Base-by-base conservation (phyloP, 495 filamentous ascomycete species). In the Aspergillus bridgeri region DNA sequence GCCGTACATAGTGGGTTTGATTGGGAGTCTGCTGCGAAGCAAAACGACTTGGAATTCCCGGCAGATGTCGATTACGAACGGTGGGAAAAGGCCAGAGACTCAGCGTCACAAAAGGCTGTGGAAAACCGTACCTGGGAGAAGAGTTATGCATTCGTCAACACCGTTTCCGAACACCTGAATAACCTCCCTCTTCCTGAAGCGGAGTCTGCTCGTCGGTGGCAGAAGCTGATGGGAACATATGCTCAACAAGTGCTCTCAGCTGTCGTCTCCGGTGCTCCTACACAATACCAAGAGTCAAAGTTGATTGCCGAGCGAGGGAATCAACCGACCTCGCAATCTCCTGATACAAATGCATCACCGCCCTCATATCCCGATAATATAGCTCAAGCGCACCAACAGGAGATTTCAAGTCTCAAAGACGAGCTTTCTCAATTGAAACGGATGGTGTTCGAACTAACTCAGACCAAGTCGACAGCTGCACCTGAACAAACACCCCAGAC, bases 1-100 rank as follows among this genome's bases (percentile, higher is more conserved):
- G 74, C 75, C 13, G 59, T 78, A 3, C 59, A 67, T 42, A 74
- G 71, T 47, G 76, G 76, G 6, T 74, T 79, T 42, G 60, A 70
- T 43, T 67, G 66, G 44, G 47, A 23, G 5, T 51, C 63, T 18
- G 65, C 69, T 11, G 25, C 64, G 18, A 42, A 59, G 47, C 72
- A 77, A 43, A 4, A 38, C 20, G 73, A 75, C 43, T 47, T 75
- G 22, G 45, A 52, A 8, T 69, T 64, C 13, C 48, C 64, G 13
- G 55, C 53, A n/a, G 67, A 77, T 27, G 51, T 43, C n/a, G 49
- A 61, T 4, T 57, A 51, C 24, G 22, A 54, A 5, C 69, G 70
- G 45, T 77, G 74, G 74, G 44, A 49, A 18, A 49, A 54, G 4
- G 70, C 68, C n/a, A 69, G 64, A 19, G 51, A 60, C 15, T 22